These are phyloP conservation scores for Senna siamea DNA, from an alignment of 306 rosid genomes.

Conservation along the genomic window DNA sequence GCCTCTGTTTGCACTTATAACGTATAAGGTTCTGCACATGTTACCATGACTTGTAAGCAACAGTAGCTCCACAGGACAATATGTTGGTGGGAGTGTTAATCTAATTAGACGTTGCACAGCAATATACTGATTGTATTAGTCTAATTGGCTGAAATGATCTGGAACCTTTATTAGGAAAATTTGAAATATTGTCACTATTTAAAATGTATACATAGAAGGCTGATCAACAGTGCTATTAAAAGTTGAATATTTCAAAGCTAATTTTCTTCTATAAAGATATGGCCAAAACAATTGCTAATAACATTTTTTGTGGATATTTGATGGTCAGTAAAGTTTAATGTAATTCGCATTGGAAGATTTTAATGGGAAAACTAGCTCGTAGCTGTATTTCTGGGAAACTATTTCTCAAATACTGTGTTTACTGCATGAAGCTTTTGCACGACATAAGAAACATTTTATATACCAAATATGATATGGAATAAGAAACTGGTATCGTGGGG, in stretches of 20 bases:
- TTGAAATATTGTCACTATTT: conserved; percentile 8
- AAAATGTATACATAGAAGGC: neutral
- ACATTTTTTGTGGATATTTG: neutral
- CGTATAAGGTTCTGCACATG: conserved; percentile 5
- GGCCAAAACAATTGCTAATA: neutral
- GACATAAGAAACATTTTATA: neutral
- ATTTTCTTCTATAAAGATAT: neutral
- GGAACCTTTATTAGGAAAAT: neutral
- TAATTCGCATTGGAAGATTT: conserved; percentile 18
- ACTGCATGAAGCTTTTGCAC: neutral
- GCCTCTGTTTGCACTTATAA: neutral
- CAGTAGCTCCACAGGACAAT: neutral
- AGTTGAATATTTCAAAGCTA: neutral
- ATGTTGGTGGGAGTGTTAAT: neutral
- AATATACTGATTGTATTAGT: neutral
- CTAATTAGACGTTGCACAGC: conserved; percentile 18
- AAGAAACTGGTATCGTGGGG: neutral
- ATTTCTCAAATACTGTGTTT: neutral
- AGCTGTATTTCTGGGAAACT: conserved; percentile 11
- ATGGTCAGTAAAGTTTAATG: conserved; percentile 6
- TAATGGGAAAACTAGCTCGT: conserved; percentile 1
- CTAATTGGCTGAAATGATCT: conserved; percentile 3
- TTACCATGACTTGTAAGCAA: neutral
- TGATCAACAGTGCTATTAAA: conserved; percentile 6
- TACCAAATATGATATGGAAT: conserved; percentile 7